These are phyloP conservation scores for Coemansia erecta DNA, from an alignment of 192 early-diverging fungal genomes.

Conservation along the genomic window DNA sequence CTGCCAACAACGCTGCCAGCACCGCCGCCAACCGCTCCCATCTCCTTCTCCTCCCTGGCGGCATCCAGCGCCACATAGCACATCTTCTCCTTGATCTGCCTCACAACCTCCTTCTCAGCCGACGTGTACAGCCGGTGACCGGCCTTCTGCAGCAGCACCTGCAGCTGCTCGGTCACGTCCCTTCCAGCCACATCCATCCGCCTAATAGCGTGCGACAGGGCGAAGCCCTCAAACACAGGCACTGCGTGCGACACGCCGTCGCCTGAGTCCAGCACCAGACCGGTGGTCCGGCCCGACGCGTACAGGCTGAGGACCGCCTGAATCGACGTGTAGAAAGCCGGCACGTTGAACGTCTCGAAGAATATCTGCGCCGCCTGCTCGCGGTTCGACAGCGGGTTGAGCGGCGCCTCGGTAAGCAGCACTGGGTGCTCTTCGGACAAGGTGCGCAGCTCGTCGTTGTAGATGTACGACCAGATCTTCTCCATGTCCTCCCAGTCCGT, in stretches of 20 bases:
- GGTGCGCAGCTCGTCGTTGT: slow-evolving; percentile 94
- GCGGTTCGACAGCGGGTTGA: slow-evolving; percentile 90
- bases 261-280: slow-evolving; percentile 93
- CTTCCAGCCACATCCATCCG: slow-evolving; percentile 94
- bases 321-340: slow-evolving; percentile 93
- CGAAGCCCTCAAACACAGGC: slow-evolving; percentile 96
- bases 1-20: too few species aligned
- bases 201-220: slow-evolving; percentile 89
- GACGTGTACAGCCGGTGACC: slow-evolving; percentile 87
- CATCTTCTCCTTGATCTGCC: slow-evolving; percentile 93
- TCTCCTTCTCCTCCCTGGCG: slow-evolving; percentile 91
- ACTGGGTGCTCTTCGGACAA: slow-evolving; percentile 98
- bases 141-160: slow-evolving; percentile 87
- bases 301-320: slow-evolving; percentile 98
- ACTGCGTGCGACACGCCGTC: slow-evolving; percentile 96
- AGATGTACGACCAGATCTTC: slow-evolving; percentile 95
- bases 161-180: slow-evolving; percentile 91
- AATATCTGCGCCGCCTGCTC: slow-evolving; percentile 95
- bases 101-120: slow-evolving; percentile 94
- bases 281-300: slow-evolving; percentile 95
- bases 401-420: slow-evolving; percentile 92
- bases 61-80: slow-evolving; percentile 92
- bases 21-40: slow-evolving; percentile 72
- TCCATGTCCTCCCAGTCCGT: slow-evolving; percentile 99
- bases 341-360: slow-evolving; percentile 99